Percentiles rank a stretch among this genome's conserved stretches.
Conservation (phyloP, 176 grass and related monocot genomes). For the Pontederia paniculata region DNA sequence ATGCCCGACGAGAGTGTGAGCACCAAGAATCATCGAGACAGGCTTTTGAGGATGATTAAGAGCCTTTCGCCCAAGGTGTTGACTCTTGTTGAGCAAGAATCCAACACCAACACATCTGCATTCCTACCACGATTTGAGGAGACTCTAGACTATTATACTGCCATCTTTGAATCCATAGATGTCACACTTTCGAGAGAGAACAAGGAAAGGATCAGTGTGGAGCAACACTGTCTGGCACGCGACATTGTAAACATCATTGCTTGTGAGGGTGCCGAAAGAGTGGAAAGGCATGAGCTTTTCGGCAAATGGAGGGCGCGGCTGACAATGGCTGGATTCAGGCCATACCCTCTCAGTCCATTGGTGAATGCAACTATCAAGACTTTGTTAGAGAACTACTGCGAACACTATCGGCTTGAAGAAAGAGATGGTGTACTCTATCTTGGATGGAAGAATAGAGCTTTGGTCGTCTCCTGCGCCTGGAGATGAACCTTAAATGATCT, state of each 20-base stretch:
- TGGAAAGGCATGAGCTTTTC: slow-evolving; percentile 9
- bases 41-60: slow-evolving; percentile 14
- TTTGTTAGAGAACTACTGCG: slow-evolving; percentile 1
- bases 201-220: slow-evolving; percentile 9
- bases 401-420: slow-evolving; percentile 9
- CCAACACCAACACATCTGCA: slow-evolving; percentile 12
- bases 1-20: slow-evolving; percentile 14
- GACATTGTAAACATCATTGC: slow-evolving; percentile 18
- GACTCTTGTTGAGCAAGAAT: slow-evolving; percentile 11
- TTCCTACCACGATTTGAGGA: slow-evolving; percentile 7
- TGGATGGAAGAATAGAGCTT: slow-evolving; percentile 11
- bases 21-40: slow-evolving; percentile 7
- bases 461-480: slow-evolving; percentile 4
- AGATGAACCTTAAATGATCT: slow-evolving; percentile 4
- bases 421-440: slow-evolving; percentile 2
- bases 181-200: slow-evolving; percentile 9
- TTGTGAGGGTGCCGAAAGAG: slow-evolving; percentile 15
- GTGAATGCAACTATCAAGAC: slow-evolving; percentile 17
- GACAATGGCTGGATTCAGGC: slow-evolving; percentile 10
- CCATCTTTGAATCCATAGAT: slow-evolving; percentile 15
- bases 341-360: background rate
- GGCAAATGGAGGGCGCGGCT: slow-evolving; percentile 13
- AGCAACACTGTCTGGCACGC: slow-evolving; percentile 13
- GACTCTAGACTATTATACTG: slow-evolving; percentile 5
- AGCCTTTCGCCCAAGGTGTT: slow-evolving; percentile 10